A percentile compares a stretch with the other conserved stretches of the same genome.
phyloP scores from a whole-genome alignment of 371 early-diverging fungal genomes.

The Capillidium rhysosporum region DNA sequence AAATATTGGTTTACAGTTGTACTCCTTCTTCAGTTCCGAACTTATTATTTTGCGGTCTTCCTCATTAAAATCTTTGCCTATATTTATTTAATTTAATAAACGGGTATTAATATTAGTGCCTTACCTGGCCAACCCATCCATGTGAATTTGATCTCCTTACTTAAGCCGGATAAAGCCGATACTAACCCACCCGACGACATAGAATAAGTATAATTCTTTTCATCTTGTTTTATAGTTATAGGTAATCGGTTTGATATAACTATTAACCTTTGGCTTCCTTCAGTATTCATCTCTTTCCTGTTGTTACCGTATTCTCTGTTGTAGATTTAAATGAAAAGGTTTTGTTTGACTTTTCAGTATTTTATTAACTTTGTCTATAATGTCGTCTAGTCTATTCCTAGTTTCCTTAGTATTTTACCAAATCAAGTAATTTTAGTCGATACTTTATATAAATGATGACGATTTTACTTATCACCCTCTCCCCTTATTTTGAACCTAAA shows the following conservation, averaged over 20 bases:
- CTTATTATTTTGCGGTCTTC: conserved; percentile 61
- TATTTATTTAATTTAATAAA: neutral
- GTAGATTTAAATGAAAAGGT: too few relatives aligned
- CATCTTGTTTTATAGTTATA: conserved; percentile 74
- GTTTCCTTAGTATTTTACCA: too few relatives aligned
- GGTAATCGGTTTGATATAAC: conserved; percentile 99
- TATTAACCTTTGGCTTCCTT: conserved; percentile 39
- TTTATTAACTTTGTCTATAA: too few relatives aligned
- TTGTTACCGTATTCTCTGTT: too few relatives aligned
- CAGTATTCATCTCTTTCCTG: too few relatives aligned
- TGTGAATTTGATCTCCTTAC: conserved; percentile 86
- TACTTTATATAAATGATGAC: too few relatives aligned
- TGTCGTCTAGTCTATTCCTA: too few relatives aligned
- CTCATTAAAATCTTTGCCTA: conserved; percentile 59
- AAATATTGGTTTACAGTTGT: conserved; percentile 92
- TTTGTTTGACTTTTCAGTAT: too few relatives aligned
- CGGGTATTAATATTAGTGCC: neutral
- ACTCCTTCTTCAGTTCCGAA: conserved; percentile 49
- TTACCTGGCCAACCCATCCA: conserved; percentile 99
- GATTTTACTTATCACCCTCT: too few relatives aligned
- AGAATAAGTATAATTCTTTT: conserved; percentile 36
- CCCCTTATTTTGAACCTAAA: too few relatives aligned
- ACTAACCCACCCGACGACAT: conserved; percentile 97
- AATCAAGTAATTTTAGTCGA: too few relatives aligned
- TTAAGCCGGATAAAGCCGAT: conserved; percentile 86